Evolutionary conservation across 2,329 filamentous ascomycete species (phyloP).

Genomic region (Aspergillus fumigatus): DNA sequence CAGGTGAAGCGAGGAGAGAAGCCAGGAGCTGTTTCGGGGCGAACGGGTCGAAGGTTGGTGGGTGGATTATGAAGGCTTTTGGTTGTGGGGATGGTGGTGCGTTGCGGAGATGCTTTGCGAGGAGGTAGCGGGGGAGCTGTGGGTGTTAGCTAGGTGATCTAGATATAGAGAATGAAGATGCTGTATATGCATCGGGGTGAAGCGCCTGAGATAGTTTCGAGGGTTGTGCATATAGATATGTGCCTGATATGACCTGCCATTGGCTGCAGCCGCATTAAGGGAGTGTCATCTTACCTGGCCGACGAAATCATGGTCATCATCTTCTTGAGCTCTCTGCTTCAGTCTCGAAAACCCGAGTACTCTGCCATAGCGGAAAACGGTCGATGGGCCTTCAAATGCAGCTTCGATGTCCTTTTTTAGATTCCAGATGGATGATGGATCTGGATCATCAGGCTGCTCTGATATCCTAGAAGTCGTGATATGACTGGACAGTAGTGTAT

Average conservation of each 20-base stretch:
- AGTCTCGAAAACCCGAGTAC: slow-evolving; percentile 32
- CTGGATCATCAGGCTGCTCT: background rate
- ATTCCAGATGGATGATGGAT: slow-evolving; percentile 19
- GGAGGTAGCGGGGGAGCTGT: slow-evolving; percentile 26
- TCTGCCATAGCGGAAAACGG: slow-evolving; percentile 25
- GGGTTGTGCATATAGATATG: too few relatives aligned
- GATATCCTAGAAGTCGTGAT: background rate
- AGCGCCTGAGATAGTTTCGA: background rate
- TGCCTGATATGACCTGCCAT: background rate
- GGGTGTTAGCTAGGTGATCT: background rate
- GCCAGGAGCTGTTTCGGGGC: slow-evolving; percentile 27
- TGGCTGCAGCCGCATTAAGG: background rate
- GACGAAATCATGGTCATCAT: slow-evolving; percentile 23
- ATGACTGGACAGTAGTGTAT: slow-evolving; percentile 21
- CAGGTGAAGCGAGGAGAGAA: slow-evolving; percentile 17
- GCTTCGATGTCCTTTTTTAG: slow-evolving; percentile 20
- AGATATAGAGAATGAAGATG: too few relatives aligned
- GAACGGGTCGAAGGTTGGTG: slow-evolving; percentile 24
- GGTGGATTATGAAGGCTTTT: slow-evolving; percentile 33
- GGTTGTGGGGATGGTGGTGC: slow-evolving; percentile 4
- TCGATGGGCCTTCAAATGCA: slow-evolving; percentile 13
- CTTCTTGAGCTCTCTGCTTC: slow-evolving; percentile 16
- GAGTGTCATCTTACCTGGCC: slow-evolving; percentile 23
- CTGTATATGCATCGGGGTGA: background rate
- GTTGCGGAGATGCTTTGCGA: slow-evolving; percentile 19